These are phyloP conservation scores for Dipodascopsis uninucleata DNA, from an alignment of 805 yeast genomes.

Conservation along the genomic window DNA sequence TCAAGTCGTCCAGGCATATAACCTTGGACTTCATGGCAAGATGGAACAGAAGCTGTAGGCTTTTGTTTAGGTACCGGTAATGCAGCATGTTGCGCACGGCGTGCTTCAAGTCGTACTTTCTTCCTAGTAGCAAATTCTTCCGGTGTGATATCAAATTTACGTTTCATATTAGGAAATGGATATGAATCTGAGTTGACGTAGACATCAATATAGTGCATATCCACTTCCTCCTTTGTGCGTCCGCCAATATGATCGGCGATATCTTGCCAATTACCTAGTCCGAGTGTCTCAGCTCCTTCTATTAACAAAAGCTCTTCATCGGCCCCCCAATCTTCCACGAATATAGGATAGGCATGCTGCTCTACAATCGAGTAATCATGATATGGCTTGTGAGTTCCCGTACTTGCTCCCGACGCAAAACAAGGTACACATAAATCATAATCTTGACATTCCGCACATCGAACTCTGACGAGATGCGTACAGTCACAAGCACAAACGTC, in stretches of 20 bases:
- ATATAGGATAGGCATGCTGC: slow-evolving; percentile 91
- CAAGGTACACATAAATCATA: slow-evolving; percentile 98
- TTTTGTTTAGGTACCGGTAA: slow-evolving; percentile 80
- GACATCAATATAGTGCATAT: slow-evolving; percentile 67
- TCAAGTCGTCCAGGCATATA: slow-evolving; percentile 98
- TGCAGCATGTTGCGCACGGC: slow-evolving; percentile 53
- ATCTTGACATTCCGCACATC: slow-evolving; percentile 89
- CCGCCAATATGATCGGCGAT: slow-evolving; percentile 95
- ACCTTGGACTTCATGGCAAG: slow-evolving; percentile 95
- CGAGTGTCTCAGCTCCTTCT: slow-evolving; percentile 87
- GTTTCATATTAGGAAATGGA: slow-evolving; percentile 85
- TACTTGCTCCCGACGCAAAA: slow-evolving; percentile 74
- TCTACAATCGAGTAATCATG: slow-evolving; percentile 91
- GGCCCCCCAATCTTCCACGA: slow-evolving; percentile 83
- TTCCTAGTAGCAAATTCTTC: slow-evolving; percentile 65
- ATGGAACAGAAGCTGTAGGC: slow-evolving; percentile 87
- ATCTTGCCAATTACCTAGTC: slow-evolving; percentile 97
- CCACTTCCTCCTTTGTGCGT: slow-evolving; percentile 86
- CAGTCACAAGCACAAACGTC: slow-evolving; percentile 97
- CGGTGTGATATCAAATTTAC: slow-evolving; percentile 64
- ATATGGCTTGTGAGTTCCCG: slow-evolving; percentile 88
- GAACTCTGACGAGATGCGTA: slow-evolving; percentile 82
- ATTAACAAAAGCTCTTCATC: slow-evolving; percentile 88
- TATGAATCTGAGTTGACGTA: slow-evolving; percentile 69
- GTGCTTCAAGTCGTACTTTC: slow-evolving; percentile 65